Base-by-base conservation (phyloP, 306 rosid genomes). In the Begonia fuchsioides region DNA sequence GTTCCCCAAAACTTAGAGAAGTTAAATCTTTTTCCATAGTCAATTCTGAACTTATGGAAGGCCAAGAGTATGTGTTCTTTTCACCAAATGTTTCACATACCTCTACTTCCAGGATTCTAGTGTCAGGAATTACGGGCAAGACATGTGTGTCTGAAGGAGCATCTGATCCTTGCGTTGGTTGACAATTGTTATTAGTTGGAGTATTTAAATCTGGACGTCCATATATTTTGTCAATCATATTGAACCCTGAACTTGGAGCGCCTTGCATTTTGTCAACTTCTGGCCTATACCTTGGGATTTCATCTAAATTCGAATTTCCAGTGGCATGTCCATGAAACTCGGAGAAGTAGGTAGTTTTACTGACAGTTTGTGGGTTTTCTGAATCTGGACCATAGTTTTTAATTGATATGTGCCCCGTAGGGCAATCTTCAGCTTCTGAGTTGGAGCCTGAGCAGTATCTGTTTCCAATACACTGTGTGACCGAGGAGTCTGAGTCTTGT, bases 401-500 rank as follows among this genome's bases (percentile, higher is more conserved):
- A 39, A 54, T 54, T 44, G 61, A 55, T 39, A 61, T 68, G 69
- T 15, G 38, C 58, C 71, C 52, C 38, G 65, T 61, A 38, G 69
- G 56, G 51, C 56, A 75, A 60, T 70, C 74, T 68, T 81, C 93
- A 55, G 80, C 73, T 60, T 76, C 87, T 51, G 85, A 72, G 62
- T 77, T 84, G 66, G 77, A 75, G 18, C 66, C 87, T 9, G 72
- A 54, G 62, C 68, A 54, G 20, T 74, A 71, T 74, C 72, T 67
- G 14, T 52, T 76, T 51, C 65, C 65, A 49, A 51, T 51, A n/a
- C 67, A 78, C 72, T 76, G 77, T 55, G 79, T 77, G 59, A 84
- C 51, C n/a, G 87, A 68, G 65, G 90, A 85, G 43, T 79, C 77
- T 51, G 95, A 84, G 71, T 76, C 81, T 70, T 81, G 94, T 38